Evolutionary conservation across 75 land plant species (phyloP).

Genomic region (Cunninghamia lanceolata): DNA sequence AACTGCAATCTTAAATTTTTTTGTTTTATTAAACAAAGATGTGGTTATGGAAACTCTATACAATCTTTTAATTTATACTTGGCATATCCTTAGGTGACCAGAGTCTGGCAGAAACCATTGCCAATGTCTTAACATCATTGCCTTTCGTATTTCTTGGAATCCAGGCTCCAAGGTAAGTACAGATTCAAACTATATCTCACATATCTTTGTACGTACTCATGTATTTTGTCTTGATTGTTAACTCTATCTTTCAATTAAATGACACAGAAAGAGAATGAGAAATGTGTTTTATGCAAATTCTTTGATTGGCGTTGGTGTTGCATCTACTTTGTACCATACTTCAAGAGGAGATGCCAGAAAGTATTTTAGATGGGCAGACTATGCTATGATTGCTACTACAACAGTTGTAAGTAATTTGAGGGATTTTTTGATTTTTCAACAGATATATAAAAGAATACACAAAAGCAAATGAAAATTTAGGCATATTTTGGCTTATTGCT

Average conservation of each 20-base stretch:
- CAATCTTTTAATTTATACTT: conserved; percentile 1
- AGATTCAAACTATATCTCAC: not conserved
- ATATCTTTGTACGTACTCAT: not conserved
- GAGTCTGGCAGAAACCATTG: conserved; percentile 50
- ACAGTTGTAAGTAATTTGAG: conserved; percentile 56
- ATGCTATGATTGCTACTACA: conserved; percentile 94
- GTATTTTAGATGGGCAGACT: conserved; percentile 84
- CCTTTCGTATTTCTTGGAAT: conserved; percentile 90
- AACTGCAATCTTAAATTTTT: not conserved
- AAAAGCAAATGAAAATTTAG: not conserved
- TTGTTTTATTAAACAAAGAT: not conserved
- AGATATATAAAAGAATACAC: not conserved
- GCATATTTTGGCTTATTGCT: not conserved
- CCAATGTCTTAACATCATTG: conserved; percentile 87
- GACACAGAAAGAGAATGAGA: conserved; percentile 64
- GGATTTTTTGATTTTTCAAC: not conserved
- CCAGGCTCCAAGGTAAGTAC: conserved; percentile 69
- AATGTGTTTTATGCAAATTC: conserved; percentile 79
- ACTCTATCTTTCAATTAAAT: not conserved
- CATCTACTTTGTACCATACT: conserved; percentile 84
- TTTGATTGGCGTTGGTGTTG: conserved; percentile 89
- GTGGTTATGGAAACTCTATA: not conserved
- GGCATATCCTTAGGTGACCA: conserved; percentile 45
- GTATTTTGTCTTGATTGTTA: not conserved
- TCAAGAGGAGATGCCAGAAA: conserved; percentile 77